Conservation (phyloP, 345 rosid genomes). For the Sapria himalayana region DNA sequence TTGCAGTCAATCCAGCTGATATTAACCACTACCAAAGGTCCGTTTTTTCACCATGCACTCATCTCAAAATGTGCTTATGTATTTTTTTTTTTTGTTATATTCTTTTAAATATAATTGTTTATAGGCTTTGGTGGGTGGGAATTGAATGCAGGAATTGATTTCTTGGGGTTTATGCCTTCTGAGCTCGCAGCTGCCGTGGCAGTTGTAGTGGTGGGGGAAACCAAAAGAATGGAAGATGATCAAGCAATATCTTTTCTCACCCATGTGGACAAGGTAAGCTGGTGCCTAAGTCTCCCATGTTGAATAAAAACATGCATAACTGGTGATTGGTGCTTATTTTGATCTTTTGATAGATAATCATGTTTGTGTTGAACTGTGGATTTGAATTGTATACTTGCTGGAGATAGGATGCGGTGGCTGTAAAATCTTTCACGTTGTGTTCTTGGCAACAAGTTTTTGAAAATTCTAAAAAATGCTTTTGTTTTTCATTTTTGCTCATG, state of each 20-base stretch:
- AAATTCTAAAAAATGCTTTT: no score
- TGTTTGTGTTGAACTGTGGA: no score
- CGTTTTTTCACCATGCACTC: neutral
- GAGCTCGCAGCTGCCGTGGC: slow-evolving; percentile 76
- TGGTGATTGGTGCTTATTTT: no score
- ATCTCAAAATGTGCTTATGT: slow-evolving; percentile 3
- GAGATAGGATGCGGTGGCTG: no score
- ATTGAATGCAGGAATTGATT: slow-evolving; percentile 44
- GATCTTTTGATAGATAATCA: no score
- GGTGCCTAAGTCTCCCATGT: slow-evolving; percentile 7
- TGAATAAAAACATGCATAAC: no score
- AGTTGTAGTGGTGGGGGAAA: slow-evolving; percentile 22
- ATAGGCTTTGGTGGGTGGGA: slow-evolving; percentile 18
- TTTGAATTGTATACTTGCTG: no score
- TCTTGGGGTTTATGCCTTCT: slow-evolving; percentile 54
- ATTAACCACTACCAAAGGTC: slow-evolving; percentile 28
- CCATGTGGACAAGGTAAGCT: slow-evolving; percentile 28
- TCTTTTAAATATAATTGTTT: slow-evolving; percentile 10
- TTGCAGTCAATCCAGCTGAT: slow-evolving; percentile 29
- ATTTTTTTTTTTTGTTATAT: slow-evolving; percentile 8
- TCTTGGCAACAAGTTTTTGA: no score
- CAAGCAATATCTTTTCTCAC: slow-evolving; percentile 26
- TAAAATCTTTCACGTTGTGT: no score
- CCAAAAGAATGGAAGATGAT: slow-evolving; percentile 22
- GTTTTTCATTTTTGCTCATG: neutral